Conservation (phyloP, 106 monocot species). For the Posidonia australis region DNA sequence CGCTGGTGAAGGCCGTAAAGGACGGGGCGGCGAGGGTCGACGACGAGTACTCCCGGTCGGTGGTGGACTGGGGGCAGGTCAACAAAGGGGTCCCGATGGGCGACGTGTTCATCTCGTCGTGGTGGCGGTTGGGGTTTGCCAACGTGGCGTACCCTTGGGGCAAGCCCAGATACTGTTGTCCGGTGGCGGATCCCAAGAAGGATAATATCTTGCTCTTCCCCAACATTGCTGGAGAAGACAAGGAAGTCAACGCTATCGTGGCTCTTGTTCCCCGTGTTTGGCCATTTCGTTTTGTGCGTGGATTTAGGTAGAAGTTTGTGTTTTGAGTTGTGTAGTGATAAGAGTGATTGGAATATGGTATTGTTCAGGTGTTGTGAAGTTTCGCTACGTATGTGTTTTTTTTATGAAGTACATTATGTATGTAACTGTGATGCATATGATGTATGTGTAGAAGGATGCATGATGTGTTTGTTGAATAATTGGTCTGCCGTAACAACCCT, state of each 20-base stretch:
- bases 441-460: too few relatives aligned
- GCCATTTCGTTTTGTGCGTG: too few relatives aligned
- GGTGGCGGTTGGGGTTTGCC: constrained; percentile 43
- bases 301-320: too few relatives aligned
- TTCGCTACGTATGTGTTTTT: too few relatives aligned
- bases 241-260: constrained; percentile 33
- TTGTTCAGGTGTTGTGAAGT: too few relatives aligned
- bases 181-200: constrained; percentile 21
- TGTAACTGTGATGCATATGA: too few relatives aligned
- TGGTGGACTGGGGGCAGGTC: constrained; percentile 37
- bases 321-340: too few relatives aligned
- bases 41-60: constrained; percentile 40
- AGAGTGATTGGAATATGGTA: too few relatives aligned
- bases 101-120: constrained; percentile 40
- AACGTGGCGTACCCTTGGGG: constrained; percentile 50
- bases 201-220: constrained; percentile 39
- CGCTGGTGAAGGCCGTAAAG: constrained; percentile 14
- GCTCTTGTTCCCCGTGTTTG: constrained; percentile 22
- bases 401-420: too few relatives aligned
- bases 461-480: too few relatives aligned
- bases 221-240: constrained; percentile 2
- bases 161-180: constrained; percentile 23
- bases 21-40: constrained; percentile 21
- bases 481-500: too few relatives aligned
- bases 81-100: constrained; percentile 29